Evolutionary conservation across 768 basidiomycete species (phyloP).

Genomic region (Mycena kentingensis): DNA sequence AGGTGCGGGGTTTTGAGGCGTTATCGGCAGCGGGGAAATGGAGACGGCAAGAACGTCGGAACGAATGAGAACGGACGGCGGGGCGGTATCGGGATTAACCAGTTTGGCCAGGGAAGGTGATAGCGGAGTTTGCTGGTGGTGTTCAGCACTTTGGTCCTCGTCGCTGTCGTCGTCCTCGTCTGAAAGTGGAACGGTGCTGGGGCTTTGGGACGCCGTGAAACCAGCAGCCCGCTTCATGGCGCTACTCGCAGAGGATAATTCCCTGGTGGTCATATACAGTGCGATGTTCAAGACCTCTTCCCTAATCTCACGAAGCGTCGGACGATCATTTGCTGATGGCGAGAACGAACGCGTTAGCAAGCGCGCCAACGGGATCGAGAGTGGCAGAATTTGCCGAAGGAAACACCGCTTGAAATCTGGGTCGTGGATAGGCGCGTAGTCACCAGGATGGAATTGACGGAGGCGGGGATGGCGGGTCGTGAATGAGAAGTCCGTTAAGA

Average conservation of each 20-base stretch:
- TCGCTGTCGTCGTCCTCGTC: neutral
- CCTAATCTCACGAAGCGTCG: neutral
- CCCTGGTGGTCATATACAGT: neutral
- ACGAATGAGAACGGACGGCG: too few relatives aligned
- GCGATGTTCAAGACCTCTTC: neutral
- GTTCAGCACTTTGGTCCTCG: neutral
- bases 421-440: neutral
- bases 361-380: neutral
- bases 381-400: neutral
- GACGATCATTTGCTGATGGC: neutral
- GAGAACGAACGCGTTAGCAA: neutral
- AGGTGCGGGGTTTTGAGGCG: neutral
- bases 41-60: neutral
- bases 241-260: neutral
- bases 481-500: neutral
- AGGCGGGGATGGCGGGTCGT: neutral
- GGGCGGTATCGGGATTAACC: too few relatives aligned
- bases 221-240: neutral
- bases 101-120: too few relatives aligned
- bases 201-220: too few relatives aligned
- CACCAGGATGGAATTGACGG: neutral
- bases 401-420: neutral
- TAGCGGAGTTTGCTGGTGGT: too few relatives aligned
- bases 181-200: neutral
- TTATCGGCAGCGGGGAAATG: neutral